Evolutionary conservation across 345 rosid species (phyloP).

Genomic region (Salix arbutifolia): DNA sequence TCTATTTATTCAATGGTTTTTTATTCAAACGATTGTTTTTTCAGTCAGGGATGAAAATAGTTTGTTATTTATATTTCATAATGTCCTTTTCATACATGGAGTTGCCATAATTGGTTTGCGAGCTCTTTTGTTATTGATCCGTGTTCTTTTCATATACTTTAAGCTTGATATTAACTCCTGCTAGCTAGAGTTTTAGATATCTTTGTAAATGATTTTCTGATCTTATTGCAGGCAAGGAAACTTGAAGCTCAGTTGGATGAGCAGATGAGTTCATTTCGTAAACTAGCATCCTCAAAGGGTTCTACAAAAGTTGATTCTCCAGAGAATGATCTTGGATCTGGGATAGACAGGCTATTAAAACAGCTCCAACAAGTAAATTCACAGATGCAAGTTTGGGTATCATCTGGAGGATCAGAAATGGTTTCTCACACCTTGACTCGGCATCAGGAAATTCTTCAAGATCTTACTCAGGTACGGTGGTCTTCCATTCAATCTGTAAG

Average conservation of each 20-base stretch:
- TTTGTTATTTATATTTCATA: not conserved
- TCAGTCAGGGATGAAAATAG: not conserved
- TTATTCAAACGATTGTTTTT: not conserved
- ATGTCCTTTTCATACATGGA: not conserved
- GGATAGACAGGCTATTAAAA: constrained; percentile 56
- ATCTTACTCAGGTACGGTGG: constrained; percentile 71
- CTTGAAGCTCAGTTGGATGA: constrained; percentile 96
- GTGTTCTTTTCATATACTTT: not conserved
- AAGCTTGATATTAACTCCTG: not conserved
- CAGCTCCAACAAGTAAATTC: constrained; percentile 80
- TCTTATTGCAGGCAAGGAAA: constrained; percentile 70
- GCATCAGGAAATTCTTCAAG: constrained; percentile 96
- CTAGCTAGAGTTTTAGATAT: not conserved
- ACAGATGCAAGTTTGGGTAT: constrained; percentile 97
- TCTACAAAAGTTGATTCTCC: constrained; percentile 51
- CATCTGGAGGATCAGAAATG: constrained; percentile 96
- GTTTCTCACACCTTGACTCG: constrained; percentile 96
- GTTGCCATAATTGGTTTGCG: not conserved
- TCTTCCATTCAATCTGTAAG: constrained; percentile 3
- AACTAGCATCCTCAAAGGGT: constrained; percentile 67
- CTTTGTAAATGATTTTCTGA: not conserved
- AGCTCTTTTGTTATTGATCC: not conserved
- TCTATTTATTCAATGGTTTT: not conserved
- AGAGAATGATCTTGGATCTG: constrained; percentile 79
- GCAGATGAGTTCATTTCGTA: constrained; percentile 89